These are phyloP conservation scores for Leishmania turanica DNA, from an alignment of 208 protist species.

Conservation along the genomic window DNA sequence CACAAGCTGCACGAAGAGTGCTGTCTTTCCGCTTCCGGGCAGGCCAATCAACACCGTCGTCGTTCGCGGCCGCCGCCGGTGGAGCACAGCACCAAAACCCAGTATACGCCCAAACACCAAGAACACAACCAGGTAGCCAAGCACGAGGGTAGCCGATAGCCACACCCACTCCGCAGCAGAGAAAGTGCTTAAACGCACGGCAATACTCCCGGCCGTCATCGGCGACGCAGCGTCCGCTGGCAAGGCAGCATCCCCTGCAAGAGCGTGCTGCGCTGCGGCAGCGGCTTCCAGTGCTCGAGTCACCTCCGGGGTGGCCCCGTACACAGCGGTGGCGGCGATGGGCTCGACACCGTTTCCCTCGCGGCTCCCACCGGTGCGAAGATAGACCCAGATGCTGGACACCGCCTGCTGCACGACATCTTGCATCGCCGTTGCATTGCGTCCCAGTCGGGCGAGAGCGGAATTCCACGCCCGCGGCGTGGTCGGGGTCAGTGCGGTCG, in stretches of 20 bases:
- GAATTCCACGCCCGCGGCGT: background rate
- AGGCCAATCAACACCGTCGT: conserved; percentile 65
- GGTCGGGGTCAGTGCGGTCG: background rate
- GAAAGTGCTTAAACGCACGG: background rate
- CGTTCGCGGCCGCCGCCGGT: conserved; percentile 23
- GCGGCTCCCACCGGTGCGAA: background rate
- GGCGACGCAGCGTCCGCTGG: background rate
- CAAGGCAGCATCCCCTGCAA: background rate
- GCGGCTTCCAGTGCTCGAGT: conserved; percentile 17
- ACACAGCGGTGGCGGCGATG: conserved; percentile 3
- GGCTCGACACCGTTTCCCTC: background rate
- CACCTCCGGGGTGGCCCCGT: conserved; percentile 24
- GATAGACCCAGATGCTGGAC: background rate
- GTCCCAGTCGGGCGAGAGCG: background rate
- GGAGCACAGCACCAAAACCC: background rate
- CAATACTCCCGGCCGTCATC: background rate
- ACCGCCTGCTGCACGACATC: conserved; percentile 14
- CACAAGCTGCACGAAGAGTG: conserved; percentile 71
- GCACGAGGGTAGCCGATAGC: conserved; percentile 15
- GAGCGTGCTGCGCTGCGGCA: background rate
- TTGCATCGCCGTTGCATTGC: conserved; percentile 12
- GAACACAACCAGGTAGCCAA: conserved; percentile 20
- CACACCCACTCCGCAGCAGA: conserved; percentile 20
- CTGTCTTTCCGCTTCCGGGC: conserved; percentile 75
- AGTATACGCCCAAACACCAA: conserved; percentile 21